Evolutionary conservation across 345 rosid genomes (phyloP).

Genomic region (Arabis hirsuta): DNA sequence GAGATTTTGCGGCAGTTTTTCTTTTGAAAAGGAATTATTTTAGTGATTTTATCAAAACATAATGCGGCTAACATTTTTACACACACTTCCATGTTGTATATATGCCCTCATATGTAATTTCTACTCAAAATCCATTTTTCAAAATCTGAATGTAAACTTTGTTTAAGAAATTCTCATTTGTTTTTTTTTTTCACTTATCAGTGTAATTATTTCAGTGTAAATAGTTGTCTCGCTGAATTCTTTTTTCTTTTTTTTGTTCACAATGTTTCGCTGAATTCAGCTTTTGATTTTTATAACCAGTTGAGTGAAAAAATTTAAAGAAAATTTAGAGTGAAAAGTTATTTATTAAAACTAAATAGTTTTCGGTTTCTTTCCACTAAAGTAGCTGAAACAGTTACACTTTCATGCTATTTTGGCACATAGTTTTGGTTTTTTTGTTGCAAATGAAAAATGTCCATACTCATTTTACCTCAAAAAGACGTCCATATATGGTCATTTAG

Average conservation of each 20-base stretch:
- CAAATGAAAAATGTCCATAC: too few relatives aligned
- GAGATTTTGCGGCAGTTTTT: constrained; percentile 7
- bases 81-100: not conserved
- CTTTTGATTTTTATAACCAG: not conserved
- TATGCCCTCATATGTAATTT: not conserved
- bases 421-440: too few relatives aligned
- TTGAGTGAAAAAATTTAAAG: not conserved
- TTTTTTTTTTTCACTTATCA: not conserved
- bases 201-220: not conserved
- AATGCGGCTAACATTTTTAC: constrained; percentile 9
- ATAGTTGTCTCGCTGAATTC: not conserved
- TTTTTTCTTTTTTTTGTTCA: too few relatives aligned
- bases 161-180: not conserved
- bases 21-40: constrained; percentile 11
- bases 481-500: too few relatives aligned
- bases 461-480: too few relatives aligned
- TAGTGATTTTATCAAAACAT: not conserved
- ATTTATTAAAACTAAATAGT: not conserved
- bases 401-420: not conserved
- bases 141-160: not conserved
- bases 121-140: not conserved
- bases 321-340: not conserved
- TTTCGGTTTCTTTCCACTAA: not conserved
- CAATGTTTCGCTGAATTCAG: not conserved
- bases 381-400: not conserved